Conservation (phyloP, 2,329 filamentous ascomycete genomes). For the Blumeria graminis region DNA sequence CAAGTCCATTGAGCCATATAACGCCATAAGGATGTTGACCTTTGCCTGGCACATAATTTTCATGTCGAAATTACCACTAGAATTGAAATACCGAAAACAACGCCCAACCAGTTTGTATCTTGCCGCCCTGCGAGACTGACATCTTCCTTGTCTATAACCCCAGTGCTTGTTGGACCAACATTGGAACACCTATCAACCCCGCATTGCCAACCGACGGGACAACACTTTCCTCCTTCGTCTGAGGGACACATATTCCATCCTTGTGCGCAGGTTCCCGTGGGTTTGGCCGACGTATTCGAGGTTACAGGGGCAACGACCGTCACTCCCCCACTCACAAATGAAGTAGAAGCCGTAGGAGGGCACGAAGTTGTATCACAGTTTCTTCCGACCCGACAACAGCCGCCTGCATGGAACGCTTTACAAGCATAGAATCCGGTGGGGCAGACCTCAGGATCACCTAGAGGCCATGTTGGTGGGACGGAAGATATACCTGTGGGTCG, state of each 20-base stretch:
- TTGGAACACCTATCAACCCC: constrained; percentile 48
- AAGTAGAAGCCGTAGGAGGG: constrained; percentile 34
- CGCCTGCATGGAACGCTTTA: constrained; percentile 52
- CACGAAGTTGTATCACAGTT: constrained; percentile 68
- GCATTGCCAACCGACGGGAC: constrained; percentile 53
- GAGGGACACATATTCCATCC: constrained; percentile 57
- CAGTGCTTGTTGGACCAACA: constrained; percentile 1
- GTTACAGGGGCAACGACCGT: constrained; percentile 43
- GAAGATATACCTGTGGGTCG: constrained; percentile 22
- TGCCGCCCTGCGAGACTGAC: too few species aligned
- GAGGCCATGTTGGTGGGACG: constrained; percentile 2
- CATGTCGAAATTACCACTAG: too few species aligned
- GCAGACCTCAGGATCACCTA: constrained; percentile 25
- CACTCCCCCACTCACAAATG: constrained; percentile 39
- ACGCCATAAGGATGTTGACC: too few species aligned
- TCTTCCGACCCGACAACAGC: constrained; percentile 72
- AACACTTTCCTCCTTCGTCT: constrained; percentile 54
- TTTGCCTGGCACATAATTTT: too few species aligned
- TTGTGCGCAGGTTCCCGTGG: constrained; percentile 33
- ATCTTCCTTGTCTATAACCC: too few species aligned
- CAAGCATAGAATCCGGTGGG: constrained; percentile 87
- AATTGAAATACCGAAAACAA: too few species aligned
- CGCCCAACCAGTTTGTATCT: too few species aligned
- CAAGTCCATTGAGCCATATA: too few species aligned
- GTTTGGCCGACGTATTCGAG: constrained; percentile 19